phyloP scores from a whole-genome alignment of 345 rosid genomes.

The Cardamine occulta region DNA sequence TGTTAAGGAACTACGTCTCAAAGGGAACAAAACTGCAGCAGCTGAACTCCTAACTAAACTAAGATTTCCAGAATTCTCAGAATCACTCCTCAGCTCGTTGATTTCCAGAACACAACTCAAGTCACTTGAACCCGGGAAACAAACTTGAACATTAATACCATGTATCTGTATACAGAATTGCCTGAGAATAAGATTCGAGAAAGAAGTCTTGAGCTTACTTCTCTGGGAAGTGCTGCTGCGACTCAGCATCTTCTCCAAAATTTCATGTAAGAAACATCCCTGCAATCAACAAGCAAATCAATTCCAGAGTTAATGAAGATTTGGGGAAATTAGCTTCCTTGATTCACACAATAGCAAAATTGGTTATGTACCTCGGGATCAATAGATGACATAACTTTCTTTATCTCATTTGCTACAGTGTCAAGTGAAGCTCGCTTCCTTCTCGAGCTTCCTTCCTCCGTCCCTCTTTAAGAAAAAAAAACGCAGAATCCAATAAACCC shows the following conservation, averaged over 20 bases:
- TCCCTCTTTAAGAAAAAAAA: constrained; percentile 43
- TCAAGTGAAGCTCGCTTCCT: constrained; percentile 41
- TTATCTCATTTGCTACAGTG: constrained; percentile 47
- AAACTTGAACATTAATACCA: constrained; percentile 52
- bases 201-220: constrained; percentile 52
- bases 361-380: constrained; percentile 75
- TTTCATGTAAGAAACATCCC: constrained; percentile 74
- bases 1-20: constrained; percentile 52
- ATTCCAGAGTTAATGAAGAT: background rate
- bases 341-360: constrained; percentile 8
- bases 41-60: constrained; percentile 61
- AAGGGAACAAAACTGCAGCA: constrained; percentile 56
- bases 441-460: constrained; percentile 48
- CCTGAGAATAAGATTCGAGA: constrained; percentile 64
- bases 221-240: constrained; percentile 43
- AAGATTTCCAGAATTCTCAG: constrained; percentile 54
- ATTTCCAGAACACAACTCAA: constrained; percentile 52
- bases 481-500: constrained; percentile 14
- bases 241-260: constrained; percentile 56
- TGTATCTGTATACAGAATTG: constrained; percentile 60
- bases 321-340: background rate
- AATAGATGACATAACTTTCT: constrained; percentile 55
- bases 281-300: constrained; percentile 32
- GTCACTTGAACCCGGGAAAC: constrained; percentile 54
- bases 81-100: constrained; percentile 61